A percentile compares a stretch with the other conserved stretches of the same genome.
Evolutionary conservation across 2,329 filamentous ascomycete genomes (phyloP).

Genomic region (Phialophora tarda): DNA sequence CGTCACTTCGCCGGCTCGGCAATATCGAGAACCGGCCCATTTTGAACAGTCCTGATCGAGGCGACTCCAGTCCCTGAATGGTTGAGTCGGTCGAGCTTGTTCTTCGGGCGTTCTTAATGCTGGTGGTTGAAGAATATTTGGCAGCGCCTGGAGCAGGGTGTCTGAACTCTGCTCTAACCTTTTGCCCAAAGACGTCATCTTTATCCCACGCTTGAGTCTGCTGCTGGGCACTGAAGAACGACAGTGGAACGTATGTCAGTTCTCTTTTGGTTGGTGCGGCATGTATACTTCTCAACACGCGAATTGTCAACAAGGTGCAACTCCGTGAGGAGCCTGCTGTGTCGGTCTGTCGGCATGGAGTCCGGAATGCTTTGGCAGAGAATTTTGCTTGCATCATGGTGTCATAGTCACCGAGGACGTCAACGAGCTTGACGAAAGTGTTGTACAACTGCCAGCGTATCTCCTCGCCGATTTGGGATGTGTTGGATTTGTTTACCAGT

Average conservation of each 20-base stretch:
- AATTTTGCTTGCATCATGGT: slow-evolving; percentile 47
- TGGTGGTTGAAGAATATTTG: slow-evolving; percentile 12
- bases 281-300: slow-evolving; percentile 67
- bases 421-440: slow-evolving; percentile 46
- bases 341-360: slow-evolving; percentile 44
- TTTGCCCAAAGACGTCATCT: slow-evolving; percentile 64
- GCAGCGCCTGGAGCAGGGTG: slow-evolving; percentile 37
- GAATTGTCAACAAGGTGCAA: slow-evolving; percentile 61
- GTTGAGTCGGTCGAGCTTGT: slow-evolving; percentile 17
- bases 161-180: slow-evolving; percentile 66
- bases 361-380: slow-evolving; percentile 46
- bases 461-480: slow-evolving; percentile 40
- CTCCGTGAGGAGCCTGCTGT: slow-evolving; percentile 44
- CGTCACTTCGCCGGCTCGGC: slow-evolving; percentile 25
- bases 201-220: slow-evolving; percentile 63
- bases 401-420: slow-evolving; percentile 53
- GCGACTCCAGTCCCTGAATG: slow-evolving; percentile 8
- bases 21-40: slow-evolving; percentile 16
- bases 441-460: slow-evolving; percentile 56
- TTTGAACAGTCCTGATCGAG: slow-evolving; percentile 15
- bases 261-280: slow-evolving; percentile 57
- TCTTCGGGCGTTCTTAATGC: slow-evolving; percentile 4
- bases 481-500: slow-evolving; percentile 38
- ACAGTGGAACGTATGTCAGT: slow-evolving; percentile 66
- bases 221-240: slow-evolving; percentile 70